phyloP scores from a whole-genome alignment of 2,329 filamentous ascomycete species.

The Periconia macrospinosa region DNA sequence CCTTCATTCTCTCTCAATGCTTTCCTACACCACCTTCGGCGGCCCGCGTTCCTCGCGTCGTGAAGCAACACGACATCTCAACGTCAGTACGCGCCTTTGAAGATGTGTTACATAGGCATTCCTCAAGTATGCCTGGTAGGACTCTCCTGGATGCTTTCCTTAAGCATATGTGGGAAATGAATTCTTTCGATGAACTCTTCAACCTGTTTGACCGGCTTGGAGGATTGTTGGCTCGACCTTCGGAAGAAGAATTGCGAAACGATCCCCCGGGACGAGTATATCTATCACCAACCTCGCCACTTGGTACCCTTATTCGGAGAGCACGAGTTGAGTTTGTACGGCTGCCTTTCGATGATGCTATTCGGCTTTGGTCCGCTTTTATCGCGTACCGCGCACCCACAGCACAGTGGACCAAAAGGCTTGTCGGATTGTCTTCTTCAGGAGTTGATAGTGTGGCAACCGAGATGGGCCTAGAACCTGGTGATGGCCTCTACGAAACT shows the following conservation, averaged over 20 bases:
- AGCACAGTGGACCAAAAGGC: slow-evolving; percentile 59
- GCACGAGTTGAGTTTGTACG: slow-evolving; percentile 77
- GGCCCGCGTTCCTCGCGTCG: slow-evolving; percentile 18
- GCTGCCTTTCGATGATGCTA: slow-evolving; percentile 76
- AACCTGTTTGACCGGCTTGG: slow-evolving; percentile 68
- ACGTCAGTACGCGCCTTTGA: slow-evolving; percentile 49
- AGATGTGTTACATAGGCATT: slow-evolving; percentile 46
- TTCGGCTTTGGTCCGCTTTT: slow-evolving; percentile 80
- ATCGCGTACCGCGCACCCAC: slow-evolving; percentile 79
- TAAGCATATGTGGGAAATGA: slow-evolving; percentile 77
- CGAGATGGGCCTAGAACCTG: slow-evolving; percentile 58
- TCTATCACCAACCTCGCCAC: slow-evolving; percentile 72
- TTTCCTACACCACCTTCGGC: slow-evolving; percentile 42
- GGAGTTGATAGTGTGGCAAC: slow-evolving; percentile 64
- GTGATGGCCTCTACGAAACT: slow-evolving; percentile 51
- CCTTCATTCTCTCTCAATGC: slow-evolving; percentile 75
- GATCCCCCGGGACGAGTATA: slow-evolving; percentile 52
- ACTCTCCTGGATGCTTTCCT: slow-evolving; percentile 89
- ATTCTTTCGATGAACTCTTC: slow-evolving; percentile 80
- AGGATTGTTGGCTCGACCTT: slow-evolving; percentile 58
- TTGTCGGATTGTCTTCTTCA: slow-evolving; percentile 29
- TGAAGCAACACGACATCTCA: slow-evolving; percentile 39
- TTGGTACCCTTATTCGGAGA: slow-evolving; percentile 79
- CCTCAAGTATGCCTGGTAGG: slow-evolving; percentile 67
- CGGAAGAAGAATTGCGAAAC: slow-evolving; percentile 23